These are phyloP conservation scores for Kregervanrija fluxuum DNA, from an alignment of 805 yeast genomes.

Conservation along the genomic window DNA sequence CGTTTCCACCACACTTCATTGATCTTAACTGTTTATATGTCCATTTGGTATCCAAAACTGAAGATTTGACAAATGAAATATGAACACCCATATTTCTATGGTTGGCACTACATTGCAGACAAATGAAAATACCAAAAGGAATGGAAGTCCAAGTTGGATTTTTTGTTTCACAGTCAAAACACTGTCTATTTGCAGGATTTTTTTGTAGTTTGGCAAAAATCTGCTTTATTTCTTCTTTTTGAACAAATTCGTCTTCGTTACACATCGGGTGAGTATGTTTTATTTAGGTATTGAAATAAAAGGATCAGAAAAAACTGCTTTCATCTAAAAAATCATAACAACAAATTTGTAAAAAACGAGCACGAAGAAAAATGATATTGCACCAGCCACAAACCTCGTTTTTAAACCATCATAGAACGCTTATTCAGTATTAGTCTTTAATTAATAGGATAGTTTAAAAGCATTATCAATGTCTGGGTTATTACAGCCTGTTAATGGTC, in stretches of 20 bases:
- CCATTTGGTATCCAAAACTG: constrained; percentile 86
- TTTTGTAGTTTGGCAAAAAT: constrained; percentile 59
- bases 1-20: constrained; percentile 92
- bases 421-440: no score
- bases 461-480: no score
- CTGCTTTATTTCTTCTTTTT: constrained; percentile 60
- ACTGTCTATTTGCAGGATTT: constrained; percentile 65
- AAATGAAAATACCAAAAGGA: constrained; percentile 87
- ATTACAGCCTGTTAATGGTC: no score
- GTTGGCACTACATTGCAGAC: constrained; percentile 91
- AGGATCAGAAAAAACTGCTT: no score
- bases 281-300: no score
- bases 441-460: no score
- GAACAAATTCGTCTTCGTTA: constrained; percentile 37
- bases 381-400: no score
- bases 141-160: constrained; percentile 99
- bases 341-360: no score
- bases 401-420: no score
- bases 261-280: background rate
- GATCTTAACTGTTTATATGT: constrained; percentile 80
- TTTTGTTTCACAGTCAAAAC: constrained; percentile 91
- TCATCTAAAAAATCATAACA: no score
- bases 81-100: constrained; percentile 97
- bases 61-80: constrained; percentile 88
- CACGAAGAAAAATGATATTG: no score